Percentiles rank a stretch among this genome's conserved stretches.
phyloP scores from a whole-genome alignment of 163 green algal species.

The Smithsoniella earleae region DNA sequence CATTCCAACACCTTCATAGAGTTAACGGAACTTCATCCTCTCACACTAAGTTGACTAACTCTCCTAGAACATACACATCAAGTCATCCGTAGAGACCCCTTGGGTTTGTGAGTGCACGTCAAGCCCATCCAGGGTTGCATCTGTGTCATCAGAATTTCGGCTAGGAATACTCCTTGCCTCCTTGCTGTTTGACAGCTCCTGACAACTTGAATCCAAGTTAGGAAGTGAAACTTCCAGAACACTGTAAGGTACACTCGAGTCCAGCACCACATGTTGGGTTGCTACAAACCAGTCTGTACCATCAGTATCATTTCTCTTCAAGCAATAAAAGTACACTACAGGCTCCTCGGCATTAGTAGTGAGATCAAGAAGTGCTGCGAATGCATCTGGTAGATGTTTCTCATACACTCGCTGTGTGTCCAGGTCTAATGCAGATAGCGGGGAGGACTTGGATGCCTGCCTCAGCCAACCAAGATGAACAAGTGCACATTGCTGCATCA shows the following conservation, averaged over 20 bases:
- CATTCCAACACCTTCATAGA: too few species aligned
- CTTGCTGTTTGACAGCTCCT: too few species aligned
- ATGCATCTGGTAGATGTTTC: constrained; percentile 23
- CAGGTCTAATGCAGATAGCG: constrained; percentile 7
- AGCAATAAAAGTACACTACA: constrained; percentile 24
- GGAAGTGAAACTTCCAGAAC: constrained; percentile 13
- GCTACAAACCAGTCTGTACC: background rate
- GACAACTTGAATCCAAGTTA: too few species aligned
- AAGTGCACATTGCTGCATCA: background rate
- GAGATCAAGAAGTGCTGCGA: constrained; percentile 20
- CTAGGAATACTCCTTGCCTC: background rate
- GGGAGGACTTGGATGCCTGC: constrained; percentile 9
- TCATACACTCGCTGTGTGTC: constrained; percentile 28
- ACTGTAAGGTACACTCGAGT: background rate
- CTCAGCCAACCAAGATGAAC: constrained; percentile 21
- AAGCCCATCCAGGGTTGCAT: background rate
- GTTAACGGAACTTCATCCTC: too few species aligned
- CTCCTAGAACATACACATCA: constrained; percentile 19
- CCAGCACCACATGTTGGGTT: constrained; percentile 16
- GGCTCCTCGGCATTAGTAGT: background rate
- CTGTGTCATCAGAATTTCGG: background rate
- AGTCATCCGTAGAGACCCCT: background rate
- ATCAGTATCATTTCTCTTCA: background rate
- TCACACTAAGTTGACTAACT: too few species aligned
- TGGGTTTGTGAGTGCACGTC: background rate